Base-by-base conservation (phyloP, 345 rosid species). In the Boechera retrofracta region DNA sequence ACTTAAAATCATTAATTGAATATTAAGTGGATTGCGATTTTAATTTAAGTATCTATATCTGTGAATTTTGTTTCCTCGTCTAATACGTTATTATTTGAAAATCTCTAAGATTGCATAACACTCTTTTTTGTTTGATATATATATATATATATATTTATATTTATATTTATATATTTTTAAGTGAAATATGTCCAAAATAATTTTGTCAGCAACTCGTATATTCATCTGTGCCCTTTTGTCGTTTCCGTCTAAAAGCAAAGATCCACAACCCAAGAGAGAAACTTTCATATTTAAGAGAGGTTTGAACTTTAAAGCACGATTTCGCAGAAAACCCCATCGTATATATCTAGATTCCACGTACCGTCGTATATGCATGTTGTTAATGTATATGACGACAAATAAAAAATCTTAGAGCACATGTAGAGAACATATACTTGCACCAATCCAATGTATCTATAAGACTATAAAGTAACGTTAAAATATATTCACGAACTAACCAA, bases 251-350 rank as follows among this genome's bases (percentile, higher is more conserved):
- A 68, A 10, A 41, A 41, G 31, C 42, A 69, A 56, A 69, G 64
- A 69, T 41, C n/a, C 74, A 56, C 74, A 56, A 55, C n/a, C 64
- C 74, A 42, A 56, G 74, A 29, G 41, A 69, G 31, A 69, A 48
- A 48, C 52, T 48, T n/a, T 6, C 52, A 11, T 3, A 6, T 2
- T 48, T 2, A 48, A 48, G 52, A 48, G 8, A 49, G 26, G 28
- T 16, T 49, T 49, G 9, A 49, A 49, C 51, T 47, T 47, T 5
- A 26, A 69, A n/a, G 31, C 52, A 51, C 32, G 47, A 21, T 8
- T 36, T 35, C 49, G 1, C 38, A 33, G 16, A 59, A 24, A 48
- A 1, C 1, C 61, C 15, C 18, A 56, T 35, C 38, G 49, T 47
- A 21, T 21, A 21, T 21, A 47, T 65, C 31, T 66, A 35, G 58